Base-by-base conservation (phyloP, 2,329 filamentous ascomycete genomes). In the Penicillium sp. region DNA sequence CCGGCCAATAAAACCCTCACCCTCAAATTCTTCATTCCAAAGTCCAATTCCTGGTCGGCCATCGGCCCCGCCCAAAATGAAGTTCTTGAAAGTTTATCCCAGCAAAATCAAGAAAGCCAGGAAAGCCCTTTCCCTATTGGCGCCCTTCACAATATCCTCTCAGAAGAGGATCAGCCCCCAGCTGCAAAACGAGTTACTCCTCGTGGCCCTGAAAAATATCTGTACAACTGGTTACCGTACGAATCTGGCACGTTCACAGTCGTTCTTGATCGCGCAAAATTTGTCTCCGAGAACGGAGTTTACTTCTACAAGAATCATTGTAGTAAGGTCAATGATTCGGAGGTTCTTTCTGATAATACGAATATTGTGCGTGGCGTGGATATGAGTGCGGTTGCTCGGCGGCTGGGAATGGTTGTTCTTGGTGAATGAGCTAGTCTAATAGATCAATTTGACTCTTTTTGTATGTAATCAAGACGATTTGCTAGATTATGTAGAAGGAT, bases 21-120 rank as follows among this genome's bases (percentile, higher is more conserved):
- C 20, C 41, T 61, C 15, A 43, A 54, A 37, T 61, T 61, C 41
- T 37, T 34, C 18, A 61, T 59, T 30, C 54, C 46, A 48, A 27
- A 49, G n/a, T 52, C 49, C 20, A n/a, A 32, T 52, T 39, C 49
- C 32, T 60, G 48, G 55, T 39, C 50, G 4, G 44, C 55, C n/a
- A 56, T 60, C 32, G 10, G 20, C n/a, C 40, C 51, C 15, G 58
- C 51, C 23, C 39, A 60, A 30, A 23, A 20, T 17, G 18, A 49
- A 13, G 49, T 39, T 32, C 41, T 54, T 13, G 13, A 21, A 18
- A 23, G 6, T 44, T 7, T 45, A 49, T 49, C 50, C 43, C 41
- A 47, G 9, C 40, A 40, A 30, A 51, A 34, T 26, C 30, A 46
- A 24, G n/a, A 41, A 7, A 26, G 13, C 42, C 44, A 5, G n/a